Evolutionary conservation across 2,329 filamentous ascomycete genomes (phyloP).

Genomic region (Didymellaceae sp.): DNA sequence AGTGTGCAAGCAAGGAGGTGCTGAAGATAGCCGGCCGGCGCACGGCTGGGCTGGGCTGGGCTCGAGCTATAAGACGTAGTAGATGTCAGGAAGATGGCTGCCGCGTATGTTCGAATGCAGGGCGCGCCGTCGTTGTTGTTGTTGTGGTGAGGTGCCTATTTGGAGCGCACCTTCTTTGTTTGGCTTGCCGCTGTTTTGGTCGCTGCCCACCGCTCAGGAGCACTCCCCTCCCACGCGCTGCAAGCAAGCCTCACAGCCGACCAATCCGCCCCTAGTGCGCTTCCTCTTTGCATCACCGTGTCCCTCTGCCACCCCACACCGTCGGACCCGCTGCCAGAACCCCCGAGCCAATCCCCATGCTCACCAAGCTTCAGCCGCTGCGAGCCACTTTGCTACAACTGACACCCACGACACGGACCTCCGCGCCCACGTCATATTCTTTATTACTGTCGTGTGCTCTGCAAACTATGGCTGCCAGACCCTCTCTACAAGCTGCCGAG

Average conservation of each 20-base stretch:
- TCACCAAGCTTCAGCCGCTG: conserved; percentile 19
- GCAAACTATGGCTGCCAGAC: conserved; percentile 46
- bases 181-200: conserved; percentile 40
- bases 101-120: conserved; percentile 11
- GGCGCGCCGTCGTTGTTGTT: conserved; percentile 17
- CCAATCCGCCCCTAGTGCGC: conserved; percentile 20
- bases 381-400: conserved; percentile 24
- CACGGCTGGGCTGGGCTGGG: conserved; percentile 15
- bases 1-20: conserved; percentile 10
- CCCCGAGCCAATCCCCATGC: conserved; percentile 32
- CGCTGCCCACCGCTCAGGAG: too few relatives aligned
- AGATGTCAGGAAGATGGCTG: conserved; percentile 1
- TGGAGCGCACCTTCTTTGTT: conserved; percentile 28
- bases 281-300: conserved; percentile 19
- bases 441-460: conserved; percentile 23
- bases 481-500: conserved; percentile 62
- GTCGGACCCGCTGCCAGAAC: conserved; percentile 18
- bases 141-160: conserved; percentile 22
- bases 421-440: conserved; percentile 13
- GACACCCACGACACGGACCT: conserved; percentile 17
- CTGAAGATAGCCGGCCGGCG: neutral
- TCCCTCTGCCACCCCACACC: conserved; percentile 20
- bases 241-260: conserved; percentile 23
- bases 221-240: conserved; percentile 24
- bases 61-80: conserved; percentile 9